Conservation (phyloP, 495 filamentous ascomycete species). For the Halenospora varia region DNA sequence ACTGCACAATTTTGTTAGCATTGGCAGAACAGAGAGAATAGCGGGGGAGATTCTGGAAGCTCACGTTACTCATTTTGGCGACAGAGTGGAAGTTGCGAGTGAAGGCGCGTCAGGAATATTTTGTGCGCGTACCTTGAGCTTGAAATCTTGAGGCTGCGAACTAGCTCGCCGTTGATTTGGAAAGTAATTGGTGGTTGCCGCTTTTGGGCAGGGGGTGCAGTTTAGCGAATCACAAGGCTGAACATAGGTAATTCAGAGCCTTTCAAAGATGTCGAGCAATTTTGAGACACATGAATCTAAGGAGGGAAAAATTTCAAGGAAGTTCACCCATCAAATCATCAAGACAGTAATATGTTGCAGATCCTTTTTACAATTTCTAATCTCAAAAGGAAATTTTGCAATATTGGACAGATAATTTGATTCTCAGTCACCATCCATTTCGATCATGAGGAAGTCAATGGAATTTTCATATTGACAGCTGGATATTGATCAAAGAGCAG, state of each 20-base stretch:
- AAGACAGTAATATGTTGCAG: too few relatives aligned
- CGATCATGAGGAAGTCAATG: too few relatives aligned
- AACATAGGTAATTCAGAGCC: not conserved
- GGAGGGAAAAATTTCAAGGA: too few relatives aligned
- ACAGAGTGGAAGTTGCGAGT: not conserved
- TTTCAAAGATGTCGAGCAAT: too few relatives aligned
- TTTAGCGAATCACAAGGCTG: slow-evolving; percentile 17
- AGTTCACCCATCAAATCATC: too few relatives aligned
- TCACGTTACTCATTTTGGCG: slow-evolving; percentile 23
- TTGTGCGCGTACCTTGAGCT: slow-evolving; percentile 8
- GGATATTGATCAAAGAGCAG: not conserved
- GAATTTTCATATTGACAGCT: too few relatives aligned
- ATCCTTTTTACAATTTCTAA: too few relatives aligned
- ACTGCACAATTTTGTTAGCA: slow-evolving; percentile 36
- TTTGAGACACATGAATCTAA: too few relatives aligned
- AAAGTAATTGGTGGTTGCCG: slow-evolving; percentile 1
- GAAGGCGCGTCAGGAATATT: slow-evolving; percentile 5
- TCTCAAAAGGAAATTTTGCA: too few relatives aligned
- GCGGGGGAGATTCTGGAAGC: not conserved
- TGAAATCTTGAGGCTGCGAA: slow-evolving; percentile 19
- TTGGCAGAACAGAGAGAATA: too few relatives aligned
- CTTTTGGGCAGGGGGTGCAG: slow-evolving; percentile 5
- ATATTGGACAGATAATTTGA: too few relatives aligned
- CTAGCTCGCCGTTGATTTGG: not conserved
- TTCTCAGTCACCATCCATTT: too few relatives aligned